Base-by-base conservation (phyloP, 2,329 filamentous ascomycete genomes). In the Aspergillus thermomutatus region DNA sequence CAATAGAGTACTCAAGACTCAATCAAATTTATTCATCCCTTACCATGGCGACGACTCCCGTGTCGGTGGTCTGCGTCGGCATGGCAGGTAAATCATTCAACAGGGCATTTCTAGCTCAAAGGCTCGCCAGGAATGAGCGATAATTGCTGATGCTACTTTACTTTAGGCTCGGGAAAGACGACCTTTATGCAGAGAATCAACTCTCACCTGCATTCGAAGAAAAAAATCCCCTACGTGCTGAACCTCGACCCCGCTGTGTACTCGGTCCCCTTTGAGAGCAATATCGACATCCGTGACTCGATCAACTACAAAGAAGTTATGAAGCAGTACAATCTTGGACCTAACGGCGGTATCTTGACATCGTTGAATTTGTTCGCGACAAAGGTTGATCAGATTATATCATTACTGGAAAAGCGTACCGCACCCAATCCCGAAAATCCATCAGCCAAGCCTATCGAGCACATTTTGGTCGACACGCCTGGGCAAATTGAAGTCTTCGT, bases 261-360 rank as follows among this genome's bases (percentile, higher is more conserved):
- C 69, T 91, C 88, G 64, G 90, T 97, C 6, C 94, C 95, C 3
- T 99, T 97, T 71, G 93, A 96, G 65, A 87, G 89, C 74, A 99
- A 99, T 76, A 97, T 99, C 77, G 94, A 99, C 77, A 99, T 99
- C 66, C 91, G 95, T 69, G 94, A 99, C 77, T 94, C 90, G 26
- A 93, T 99, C 74, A 97, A 99, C 83, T 99, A 99, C 81, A 94
- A 96, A 74, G 93, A 99, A 77, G 94, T 99, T 62, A 99, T 99
- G 95, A 95, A 93, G 77, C 92, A 97, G 77, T 97, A 97, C 76
- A 97, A 97, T 71, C 84, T 99, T 0, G 94, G 94, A 0, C 94
- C 94, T 8, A 99, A 99, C 78, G 94, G 94, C 52, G 95, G 92
- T 49, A 99, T 99, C 69, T 79, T 99, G 64, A 99, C 95, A 1